Evolutionary conservation across 2,329 filamentous ascomycete genomes (phyloP), one percentile per base, ranked within the genome.

Genomic region (Beauveria caledonica): DNA sequence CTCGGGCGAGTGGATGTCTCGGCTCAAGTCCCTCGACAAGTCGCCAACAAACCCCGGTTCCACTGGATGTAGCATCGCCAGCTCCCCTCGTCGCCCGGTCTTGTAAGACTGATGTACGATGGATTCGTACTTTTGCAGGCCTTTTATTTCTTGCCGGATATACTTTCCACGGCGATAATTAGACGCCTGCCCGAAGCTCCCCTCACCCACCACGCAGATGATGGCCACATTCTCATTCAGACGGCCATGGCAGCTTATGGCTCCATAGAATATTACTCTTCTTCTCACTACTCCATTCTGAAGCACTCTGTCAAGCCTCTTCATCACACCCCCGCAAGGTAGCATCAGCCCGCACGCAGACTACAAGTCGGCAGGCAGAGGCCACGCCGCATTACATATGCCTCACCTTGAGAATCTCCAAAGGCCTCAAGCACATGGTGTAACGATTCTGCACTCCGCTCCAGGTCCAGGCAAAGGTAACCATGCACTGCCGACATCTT

Each of bases 1-100:
- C 53, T 62, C 60, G 60, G 60, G 25, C 60, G 55, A 62, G 60
- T 58, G 60, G 60, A 62, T 62, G 60, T 62, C 40, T 62, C 48
- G 46, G 59, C 52, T 25, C 29, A 40, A 60, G 45, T 48, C 56
- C 36, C 36, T 51, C 29, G 36, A 36, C 7, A 42, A 15, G 46
- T n/a, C 39, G 50, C 50, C 13, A 54, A 44, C 42, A 54, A 40
- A 1, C 55, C 40, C 33, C 42, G 46, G 56, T 58, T 58, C 56
- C 56, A 58, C 46, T 25, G 33, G 45, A 44, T n/a, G 46, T 58
- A 58, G 46, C 56, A 58, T 58, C 56, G 13, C 46, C 23, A 19
- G 56, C 33, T 27, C 49, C 29, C 29, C 11, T 15, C 25, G 7
- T 27, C 11, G 36, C 19, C 51, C 40, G 13, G 36, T 27, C 51